Base-by-base conservation (phyloP, 192 early-diverging fungal genomes). In the Chytriomyces sp. region DNA sequence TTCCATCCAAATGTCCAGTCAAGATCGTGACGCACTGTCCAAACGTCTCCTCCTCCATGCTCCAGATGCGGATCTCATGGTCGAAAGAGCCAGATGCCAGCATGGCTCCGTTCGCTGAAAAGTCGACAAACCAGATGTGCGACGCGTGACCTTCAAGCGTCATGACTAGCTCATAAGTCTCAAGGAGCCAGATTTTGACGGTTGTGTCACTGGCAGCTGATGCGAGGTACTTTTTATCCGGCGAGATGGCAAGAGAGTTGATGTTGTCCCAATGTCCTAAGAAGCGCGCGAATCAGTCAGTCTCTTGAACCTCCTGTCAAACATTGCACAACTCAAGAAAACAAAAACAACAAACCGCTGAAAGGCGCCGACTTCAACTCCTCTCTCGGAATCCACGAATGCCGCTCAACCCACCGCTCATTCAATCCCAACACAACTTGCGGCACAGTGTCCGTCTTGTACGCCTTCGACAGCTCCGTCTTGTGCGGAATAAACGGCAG, bases 161-260 rank as follows among this genome's bases (percentile, higher is more conserved):
- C 20, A 18, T 57, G 53, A 57, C 53, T 0, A 11, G 20, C 20
- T 57, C 13, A 3, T 20, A 18, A 18, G 53, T 81, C 6, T 61
- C 20, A 7, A 75, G 46, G 44, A 68, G 48, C 78, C 78, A 78
- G 24, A 80, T 57, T 50, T 76, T 77, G 9, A 72, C 67, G 10
- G 77, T 78, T 2, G 48, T 79, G 59, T 79, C 78, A 69, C 43
- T 45, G 0, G 65, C 44, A n/a, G 72, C 71, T 44, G 72, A 75
- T 0, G 76, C 72, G 5, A 78, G 4, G 20, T 26, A 73, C 9
- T 24, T 9, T 10, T 67, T 67, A 71, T 77, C 75, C 26, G 28
- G 26, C 7, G 67, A 75, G 45, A 75, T 43, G n/a, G 20, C 53
- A 63, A 74, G 28, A 35, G 28, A 35, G 28, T 35, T 35, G 28